phyloP scores from a whole-genome alignment of 345 rosid genomes.

The Eucalyptus regnans region DNA sequence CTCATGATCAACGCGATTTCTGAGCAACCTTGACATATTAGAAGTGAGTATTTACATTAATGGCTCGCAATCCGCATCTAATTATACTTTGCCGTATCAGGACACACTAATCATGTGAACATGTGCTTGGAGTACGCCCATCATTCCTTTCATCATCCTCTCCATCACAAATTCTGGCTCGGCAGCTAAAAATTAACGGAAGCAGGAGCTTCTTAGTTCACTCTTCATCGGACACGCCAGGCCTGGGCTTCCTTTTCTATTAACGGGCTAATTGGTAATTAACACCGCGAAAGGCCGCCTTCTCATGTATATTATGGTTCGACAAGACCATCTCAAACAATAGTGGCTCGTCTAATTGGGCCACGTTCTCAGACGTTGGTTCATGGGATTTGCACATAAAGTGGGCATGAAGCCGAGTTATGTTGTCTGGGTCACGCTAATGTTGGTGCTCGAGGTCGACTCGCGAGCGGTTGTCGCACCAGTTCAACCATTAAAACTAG shows the following conservation, averaged over 20 bases:
- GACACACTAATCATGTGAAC: neutral
- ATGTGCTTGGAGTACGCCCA: neutral
- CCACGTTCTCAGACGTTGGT: neutral
- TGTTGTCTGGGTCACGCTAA: no score
- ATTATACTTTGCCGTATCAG: neutral
- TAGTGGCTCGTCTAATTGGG: neutral
- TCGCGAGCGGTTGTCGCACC: no score
- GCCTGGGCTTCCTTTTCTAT: neutral
- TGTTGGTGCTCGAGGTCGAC: no score
- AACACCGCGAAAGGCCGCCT: neutral
- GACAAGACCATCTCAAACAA: neutral
- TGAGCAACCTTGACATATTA: neutral
- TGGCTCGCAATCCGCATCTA: neutral
- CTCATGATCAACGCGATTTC: neutral
- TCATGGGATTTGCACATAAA: no score
- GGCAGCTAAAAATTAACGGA: neutral
- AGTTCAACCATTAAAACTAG: no score
- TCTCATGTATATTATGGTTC: neutral
- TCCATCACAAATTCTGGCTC: neutral
- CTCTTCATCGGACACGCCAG: neutral
- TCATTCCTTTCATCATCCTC: neutral
- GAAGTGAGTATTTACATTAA: neutral
- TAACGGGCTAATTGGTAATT: neutral
- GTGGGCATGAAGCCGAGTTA: no score
- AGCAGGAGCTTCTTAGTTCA: neutral